Base-by-base conservation (phyloP, 1,284 basidiomycete genomes). In the Leccinum subrobustum region DNA sequence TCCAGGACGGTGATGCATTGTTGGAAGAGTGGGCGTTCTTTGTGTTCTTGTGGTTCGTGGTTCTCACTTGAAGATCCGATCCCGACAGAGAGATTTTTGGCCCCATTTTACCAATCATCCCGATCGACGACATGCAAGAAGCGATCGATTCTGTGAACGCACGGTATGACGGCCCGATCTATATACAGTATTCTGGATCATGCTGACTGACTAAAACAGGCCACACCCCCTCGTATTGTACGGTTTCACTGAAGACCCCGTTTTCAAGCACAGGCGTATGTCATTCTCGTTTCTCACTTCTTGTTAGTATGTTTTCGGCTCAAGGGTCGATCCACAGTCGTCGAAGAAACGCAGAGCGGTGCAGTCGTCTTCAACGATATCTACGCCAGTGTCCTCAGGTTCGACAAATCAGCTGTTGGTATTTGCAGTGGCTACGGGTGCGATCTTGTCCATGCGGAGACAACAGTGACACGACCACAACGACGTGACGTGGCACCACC, bases 41-140 rank as follows among this genome's bases (percentile, higher is more conserved):
- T 14, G 42, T 42, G 14, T 9, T 3, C 42, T 2, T 20, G 33
- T 7, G 37, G 18, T 33, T 16, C 6, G 1, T 14, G 11, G 12
- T 16, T 23, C 42, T 58, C 16, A 65, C 8, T 3, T 14, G 16
- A 42, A 16, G 9, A 29, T 42, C 20, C 2, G n/a, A 48, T 23
- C 4, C 47, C 9, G 9, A 8, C 63, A 85, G 83, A 54, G 88
- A 90, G 70, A 75, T 87, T 12, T 89, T 92, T 70, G 90, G 87
- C 0, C 89, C 89, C 1, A 71, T 91, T 20, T 71, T 92, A 2
- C 82, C 88, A 5, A 81, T 92, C 55, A 70, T 91, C 4, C 78
- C 86, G 2, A 80, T 90, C 8, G 80, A 83, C 57, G 75, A 78
- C 60, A 66, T 81, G 12, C 55, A 68, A 2, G 66, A 73, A 42